A percentile compares a stretch with the other conserved stretches of the same genome.
phyloP scores from a whole-genome alignment of 1,284 basidiomycete species.

The Kwoniella shivajii region DNA sequence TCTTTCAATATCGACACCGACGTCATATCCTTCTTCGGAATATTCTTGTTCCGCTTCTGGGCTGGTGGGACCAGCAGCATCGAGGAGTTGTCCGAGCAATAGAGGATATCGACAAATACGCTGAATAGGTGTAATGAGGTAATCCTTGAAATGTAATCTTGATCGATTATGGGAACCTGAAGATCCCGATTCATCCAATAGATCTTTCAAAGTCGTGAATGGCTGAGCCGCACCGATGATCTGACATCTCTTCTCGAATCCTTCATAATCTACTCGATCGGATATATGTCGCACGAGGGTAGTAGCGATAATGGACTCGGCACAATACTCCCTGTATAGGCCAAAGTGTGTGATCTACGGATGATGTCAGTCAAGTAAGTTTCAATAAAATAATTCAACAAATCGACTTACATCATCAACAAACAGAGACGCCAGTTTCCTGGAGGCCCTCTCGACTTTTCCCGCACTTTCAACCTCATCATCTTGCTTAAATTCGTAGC shows the following conservation, averaged over 20 bases:
- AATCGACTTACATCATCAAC: constrained; percentile 63
- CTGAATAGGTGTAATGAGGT: constrained; percentile 86
- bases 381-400: not conserved
- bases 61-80: constrained; percentile 9
- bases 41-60: constrained; percentile 35
- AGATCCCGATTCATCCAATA: constrained; percentile 35
- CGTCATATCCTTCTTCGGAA: constrained; percentile 28
- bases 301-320: constrained; percentile 76
- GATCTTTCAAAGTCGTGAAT: constrained; percentile 38
- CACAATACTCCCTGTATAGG: constrained; percentile 79
- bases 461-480: constrained; percentile 26
- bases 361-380: not conserved
- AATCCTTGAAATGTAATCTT: constrained; percentile 66
- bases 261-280: constrained; percentile 67
- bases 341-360: constrained; percentile 70
- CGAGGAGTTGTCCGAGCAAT: constrained; percentile 72
- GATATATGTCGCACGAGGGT: constrained; percentile 69
- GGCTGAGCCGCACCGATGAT: constrained; percentile 57
- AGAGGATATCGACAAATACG: constrained; percentile 89
- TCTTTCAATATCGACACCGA: constrained; percentile 47
- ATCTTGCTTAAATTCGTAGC: constrained; percentile 39
- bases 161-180: constrained; percentile 24
- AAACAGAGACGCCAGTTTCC: constrained; percentile 65
- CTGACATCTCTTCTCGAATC: constrained; percentile 73
- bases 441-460: constrained; percentile 59